Base-by-base conservation (phyloP, 305 asterid genomes). In the Fraxinus ornus region DNA sequence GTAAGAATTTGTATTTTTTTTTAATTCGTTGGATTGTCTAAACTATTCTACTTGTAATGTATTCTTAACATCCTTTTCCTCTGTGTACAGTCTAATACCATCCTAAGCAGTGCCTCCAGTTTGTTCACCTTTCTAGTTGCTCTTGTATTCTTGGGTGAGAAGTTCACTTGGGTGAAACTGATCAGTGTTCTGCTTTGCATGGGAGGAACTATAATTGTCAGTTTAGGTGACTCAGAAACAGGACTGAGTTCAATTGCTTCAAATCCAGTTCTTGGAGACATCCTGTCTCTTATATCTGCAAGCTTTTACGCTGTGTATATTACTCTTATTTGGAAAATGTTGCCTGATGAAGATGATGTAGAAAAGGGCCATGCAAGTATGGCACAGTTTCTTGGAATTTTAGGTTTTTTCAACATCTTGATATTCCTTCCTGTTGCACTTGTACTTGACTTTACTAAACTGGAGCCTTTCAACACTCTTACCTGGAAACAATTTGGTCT, bases 361-460 rank as follows among this genome's bases (percentile, higher is more conserved):
- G 85, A 84, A 72, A 86, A 79, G 80, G 97, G 96, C 73, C 89
- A 28, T 64, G 94, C 89, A 57, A 95, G 98, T 85, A 94, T 91
- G 98, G 97, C 97, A 2, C 98, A 93, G 71, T 94, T 95, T 87
- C 98, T 95, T 82, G 99, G 99, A 78, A 94, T 84, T 88, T 79
- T 95, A 84, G 99, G 98, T 41, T 86, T 93, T 80, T 95, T 93
- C 90, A 95, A 95, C 90, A 79, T 95, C 80, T 17, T 95, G 83
- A 86, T 95, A 80, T 95, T 95, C 85, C 86, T 92, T 41, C 98
- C 99, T 0, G 82, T 94, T 32, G 90, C 91, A 62, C 91, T 95
- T 60, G 52, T 93, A 44, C 90, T 94, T 26, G 84, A 87, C 76
- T 72, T 91, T 82, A 80, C 91, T 60, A 90, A 90, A 87, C 90